These are phyloP conservation scores for Cercospora beticola DNA, from an alignment of 2,329 filamentous ascomycete genomes.

Conservation along the genomic window DNA sequence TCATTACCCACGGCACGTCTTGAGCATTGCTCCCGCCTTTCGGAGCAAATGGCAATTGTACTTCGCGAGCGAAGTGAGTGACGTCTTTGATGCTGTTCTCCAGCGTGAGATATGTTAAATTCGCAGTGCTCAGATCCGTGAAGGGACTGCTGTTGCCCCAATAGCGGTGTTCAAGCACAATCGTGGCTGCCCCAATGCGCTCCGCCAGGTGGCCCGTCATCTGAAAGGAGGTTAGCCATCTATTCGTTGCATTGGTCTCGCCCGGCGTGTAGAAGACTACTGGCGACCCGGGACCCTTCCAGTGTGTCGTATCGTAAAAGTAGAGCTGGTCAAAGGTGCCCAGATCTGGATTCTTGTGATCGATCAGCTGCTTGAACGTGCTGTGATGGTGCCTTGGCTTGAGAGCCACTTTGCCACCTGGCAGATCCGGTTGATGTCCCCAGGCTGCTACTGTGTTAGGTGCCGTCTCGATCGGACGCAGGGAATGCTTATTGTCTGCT, in stretches of 20 bases:
- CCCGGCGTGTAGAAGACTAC: conserved; percentile 48
- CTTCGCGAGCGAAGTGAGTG: conserved; percentile 55
- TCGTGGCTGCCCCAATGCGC: conserved; percentile 54
- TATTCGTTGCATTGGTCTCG: conserved; percentile 49
- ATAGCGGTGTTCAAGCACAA: conserved; percentile 60
- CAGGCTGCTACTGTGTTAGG: too few species aligned
- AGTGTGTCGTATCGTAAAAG: conserved; percentile 54
- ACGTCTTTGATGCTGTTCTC: conserved; percentile 56
- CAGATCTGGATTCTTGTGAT: conserved; percentile 57
- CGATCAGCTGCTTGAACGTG: conserved; percentile 57
- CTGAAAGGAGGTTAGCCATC: conserved; percentile 53
- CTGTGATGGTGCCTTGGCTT: neutral
- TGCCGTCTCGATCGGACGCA: too few species aligned
- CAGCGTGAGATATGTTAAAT: conserved; percentile 56
- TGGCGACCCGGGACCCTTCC: conserved; percentile 55
- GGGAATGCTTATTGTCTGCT: too few species aligned
- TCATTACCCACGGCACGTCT: conserved; percentile 57
- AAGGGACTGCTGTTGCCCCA: conserved; percentile 59
- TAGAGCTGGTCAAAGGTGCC: conserved; percentile 58
- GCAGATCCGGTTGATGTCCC: too few species aligned
- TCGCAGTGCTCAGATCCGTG: conserved; percentile 51
- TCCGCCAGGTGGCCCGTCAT: conserved; percentile 54
- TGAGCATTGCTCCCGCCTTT: conserved; percentile 49
- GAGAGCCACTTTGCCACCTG: too few species aligned
- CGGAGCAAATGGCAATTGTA: conserved; percentile 54